Base-by-base conservation (phyloP, 805 yeast genomes). In the Teunomyces panamensis region DNA sequence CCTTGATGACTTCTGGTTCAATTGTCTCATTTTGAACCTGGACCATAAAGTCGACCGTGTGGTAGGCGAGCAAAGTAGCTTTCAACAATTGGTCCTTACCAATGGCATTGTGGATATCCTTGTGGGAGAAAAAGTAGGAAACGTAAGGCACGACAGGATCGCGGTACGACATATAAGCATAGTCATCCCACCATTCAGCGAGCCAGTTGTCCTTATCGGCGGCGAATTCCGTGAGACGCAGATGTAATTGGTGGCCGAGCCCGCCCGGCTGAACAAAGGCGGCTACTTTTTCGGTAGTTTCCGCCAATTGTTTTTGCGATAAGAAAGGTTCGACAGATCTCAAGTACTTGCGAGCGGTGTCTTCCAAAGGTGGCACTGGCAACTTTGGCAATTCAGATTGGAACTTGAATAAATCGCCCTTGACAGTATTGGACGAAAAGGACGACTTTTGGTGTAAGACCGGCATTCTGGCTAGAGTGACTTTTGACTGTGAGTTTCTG, bases 81-180 rank as follows among this genome's bases (percentile, higher is more conserved):
- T 94, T 88, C 53, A 74, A 67, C 47, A 84, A 64, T 58, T 85
- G 91, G 60, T 81, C 80, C 51, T 75, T 71, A 46, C 86, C 88
- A 50, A 86, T 73, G 6, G 68, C 65, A 53, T 81, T 78, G 54
- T 60, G 57, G 51, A 85, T 67, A 58, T 87, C 92, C 65, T 81
- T 85, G 72, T 92, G 96, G 46, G 84, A 78, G 70, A 80, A 92
- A 58, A 89, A 94, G 73, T 92, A 92, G 16, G 96, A 87, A 32
- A 89, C 96, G 62, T 84, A 91, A 9, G 98, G 97, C 26, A 88
- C 87, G n/a, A 92, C 87, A 0, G 98, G 96, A 67, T 89, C 98
- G 55, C 94, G 79, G 71, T 89, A 91, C 35, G 86, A 83, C 74
- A 92, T 74, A 69, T 92, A 92, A 16, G 97, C 96, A 56, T 87